Conservation (phyloP, 805 yeast species). For the Kluyveromyces starmeri region DNA sequence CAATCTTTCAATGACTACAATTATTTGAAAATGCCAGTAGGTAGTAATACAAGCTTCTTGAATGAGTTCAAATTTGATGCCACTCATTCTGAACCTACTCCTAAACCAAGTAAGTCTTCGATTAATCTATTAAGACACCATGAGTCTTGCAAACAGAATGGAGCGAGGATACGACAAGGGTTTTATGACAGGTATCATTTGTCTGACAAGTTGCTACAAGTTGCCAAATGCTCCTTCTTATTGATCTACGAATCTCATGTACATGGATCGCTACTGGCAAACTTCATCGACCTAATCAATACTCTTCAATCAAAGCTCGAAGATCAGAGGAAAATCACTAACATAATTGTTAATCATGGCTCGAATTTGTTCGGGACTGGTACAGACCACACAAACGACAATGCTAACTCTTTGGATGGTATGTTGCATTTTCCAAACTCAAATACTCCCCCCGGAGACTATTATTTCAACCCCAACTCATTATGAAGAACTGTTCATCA, state of each 20-base stretch:
- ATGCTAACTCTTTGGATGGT: not conserved
- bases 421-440: slow-evolving; percentile 1
- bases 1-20: slow-evolving; percentile 28
- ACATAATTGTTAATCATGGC: slow-evolving; percentile 1
- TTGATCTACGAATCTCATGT: slow-evolving; percentile 15
- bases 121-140: slow-evolving; percentile 6
- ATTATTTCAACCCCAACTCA: slow-evolving; percentile 7
- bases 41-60: not conserved
- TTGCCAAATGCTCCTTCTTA: slow-evolving; percentile 22
- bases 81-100: not conserved
- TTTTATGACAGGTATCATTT: slow-evolving; percentile 24
- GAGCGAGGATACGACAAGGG: slow-evolving; percentile 13
- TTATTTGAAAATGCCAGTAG: slow-evolving; percentile 24
- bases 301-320: slow-evolving; percentile 3
- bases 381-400: not conserved
- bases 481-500: too few species aligned
- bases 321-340: slow-evolving; percentile 4
- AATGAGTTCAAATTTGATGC: slow-evolving; percentile 1
- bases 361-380: not conserved
- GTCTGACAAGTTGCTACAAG: slow-evolving; percentile 20
- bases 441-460: slow-evolving; percentile 6
- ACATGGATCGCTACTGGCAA: slow-evolving; percentile 9
- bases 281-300: slow-evolving; percentile 1
- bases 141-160: slow-evolving; percentile 3
- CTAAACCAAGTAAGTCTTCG: slow-evolving; percentile 6